phyloP scores from a whole-genome alignment of 169 alveolate genomes.

The Plasmodium adleri region DNA sequence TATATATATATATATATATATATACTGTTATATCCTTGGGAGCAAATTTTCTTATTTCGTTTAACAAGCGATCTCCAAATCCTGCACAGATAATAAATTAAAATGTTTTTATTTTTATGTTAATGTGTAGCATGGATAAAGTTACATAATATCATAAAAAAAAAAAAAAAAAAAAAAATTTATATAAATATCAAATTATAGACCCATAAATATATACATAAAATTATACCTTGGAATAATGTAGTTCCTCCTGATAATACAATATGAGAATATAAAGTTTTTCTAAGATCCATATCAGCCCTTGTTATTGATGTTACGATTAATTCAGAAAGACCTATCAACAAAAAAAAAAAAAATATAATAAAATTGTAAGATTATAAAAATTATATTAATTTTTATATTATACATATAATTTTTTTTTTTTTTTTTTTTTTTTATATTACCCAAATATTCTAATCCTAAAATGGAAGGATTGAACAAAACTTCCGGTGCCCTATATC shows the following conservation, averaged over 20 bases:
- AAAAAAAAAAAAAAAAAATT: not conserved
- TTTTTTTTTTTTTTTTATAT: not conserved
- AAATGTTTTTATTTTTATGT: too few species aligned
- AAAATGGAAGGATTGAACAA: conserved; percentile 78
- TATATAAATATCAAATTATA: not conserved
- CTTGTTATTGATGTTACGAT: conserved; percentile 80
- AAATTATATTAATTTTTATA: not conserved
- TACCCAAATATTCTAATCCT: conserved; percentile 75
- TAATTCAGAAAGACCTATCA: conserved; percentile 79
- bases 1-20: not conserved
- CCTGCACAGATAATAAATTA: conserved; percentile 24
- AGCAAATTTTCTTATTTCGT: conserved; percentile 82
- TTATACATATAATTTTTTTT: not conserved
- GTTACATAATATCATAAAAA: not conserved
- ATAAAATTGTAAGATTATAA: not conserved
- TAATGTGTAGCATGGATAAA: too few species aligned
- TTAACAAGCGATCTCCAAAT: conserved; percentile 82
- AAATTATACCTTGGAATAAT: conserved; percentile 77
- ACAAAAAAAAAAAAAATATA: not conserved
- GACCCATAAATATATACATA: not conserved
- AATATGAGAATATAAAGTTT: conserved; percentile 85
- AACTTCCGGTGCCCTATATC: conserved; percentile 81
- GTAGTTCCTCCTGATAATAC: conserved; percentile 88
- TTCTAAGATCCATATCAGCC: conserved; percentile 87
- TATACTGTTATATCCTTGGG: conserved; percentile 83